Conservation (phyloP, 306 rosid species). For the Medicago arabica region DNA sequence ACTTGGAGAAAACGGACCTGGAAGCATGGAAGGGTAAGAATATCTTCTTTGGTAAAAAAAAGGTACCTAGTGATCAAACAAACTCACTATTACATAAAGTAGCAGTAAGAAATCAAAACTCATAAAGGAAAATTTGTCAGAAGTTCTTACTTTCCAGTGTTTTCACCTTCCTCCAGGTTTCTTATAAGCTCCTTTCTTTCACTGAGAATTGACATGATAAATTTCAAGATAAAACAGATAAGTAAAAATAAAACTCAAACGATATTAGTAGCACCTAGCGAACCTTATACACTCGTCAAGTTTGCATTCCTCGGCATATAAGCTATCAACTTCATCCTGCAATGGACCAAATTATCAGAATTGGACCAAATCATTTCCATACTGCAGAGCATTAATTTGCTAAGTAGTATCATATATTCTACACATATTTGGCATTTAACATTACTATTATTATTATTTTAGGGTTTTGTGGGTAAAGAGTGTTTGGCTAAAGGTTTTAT, state of each 20-base stretch:
- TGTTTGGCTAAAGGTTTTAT: too few relatives aligned
- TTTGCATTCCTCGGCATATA: conserved; percentile 60
- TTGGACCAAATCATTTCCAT: conserved; percentile 32
- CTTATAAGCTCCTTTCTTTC: conserved; percentile 65
- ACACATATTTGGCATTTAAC: not conserved
- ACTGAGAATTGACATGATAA: conserved; percentile 54
- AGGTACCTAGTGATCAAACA: conserved; percentile 60
- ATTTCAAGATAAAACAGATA: conserved; percentile 32
- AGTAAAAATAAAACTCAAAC: conserved; percentile 31
- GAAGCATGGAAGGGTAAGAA: conserved; percentile 67
- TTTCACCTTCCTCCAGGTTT: conserved; percentile 57
- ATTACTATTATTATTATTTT: not conserved
- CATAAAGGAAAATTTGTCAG: not conserved
- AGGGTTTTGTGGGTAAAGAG: not conserved
- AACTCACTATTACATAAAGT: conserved; percentile 39
- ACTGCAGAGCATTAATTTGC: conserved; percentile 8
- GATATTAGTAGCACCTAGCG: conserved; percentile 30
- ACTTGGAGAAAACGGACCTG: conserved; percentile 59
- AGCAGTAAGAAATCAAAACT: conserved; percentile 25
- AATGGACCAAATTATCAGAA: conserved; percentile 44
- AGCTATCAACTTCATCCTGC: conserved; percentile 76
- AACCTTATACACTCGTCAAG: conserved; percentile 79
- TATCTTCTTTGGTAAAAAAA: conserved; percentile 67
- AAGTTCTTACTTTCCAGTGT: conserved; percentile 56
- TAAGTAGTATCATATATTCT: not conserved